These are phyloP conservation scores for Nematocida ausubeli DNA, from an alignment of 371 early-diverging fungal genomes.

Conservation along the genomic window DNA sequence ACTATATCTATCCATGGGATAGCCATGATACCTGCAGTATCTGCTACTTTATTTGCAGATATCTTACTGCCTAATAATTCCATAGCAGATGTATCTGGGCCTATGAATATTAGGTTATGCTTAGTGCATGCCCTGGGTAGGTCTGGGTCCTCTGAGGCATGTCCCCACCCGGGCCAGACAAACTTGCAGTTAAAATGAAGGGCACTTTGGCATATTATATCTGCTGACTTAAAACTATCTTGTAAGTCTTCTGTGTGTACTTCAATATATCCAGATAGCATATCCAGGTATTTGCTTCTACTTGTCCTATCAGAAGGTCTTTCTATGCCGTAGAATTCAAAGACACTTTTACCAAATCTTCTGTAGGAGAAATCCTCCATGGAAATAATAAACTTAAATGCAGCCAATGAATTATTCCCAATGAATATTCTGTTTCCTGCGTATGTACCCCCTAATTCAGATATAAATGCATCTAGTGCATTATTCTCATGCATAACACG, in stretches of 20 bases:
- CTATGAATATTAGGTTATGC: constrained; percentile 82
- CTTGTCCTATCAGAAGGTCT: constrained; percentile 78
- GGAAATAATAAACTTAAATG: constrained; percentile 93
- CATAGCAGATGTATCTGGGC: constrained; percentile 96
- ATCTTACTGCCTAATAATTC: constrained; percentile 92
- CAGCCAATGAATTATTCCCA: constrained; percentile 97
- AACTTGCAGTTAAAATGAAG: constrained; percentile 83
- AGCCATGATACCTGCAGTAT: constrained; percentile 84
- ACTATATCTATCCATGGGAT: constrained; percentile 71
- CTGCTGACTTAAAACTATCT: constrained; percentile 93
- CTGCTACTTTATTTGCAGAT: constrained; percentile 90
- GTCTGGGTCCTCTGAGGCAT: constrained; percentile 91
- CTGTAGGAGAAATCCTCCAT: constrained; percentile 94
- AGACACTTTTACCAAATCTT: constrained; percentile 80
- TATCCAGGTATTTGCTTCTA: constrained; percentile 92
- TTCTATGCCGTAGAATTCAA: constrained; percentile 87
- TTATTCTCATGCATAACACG: not conserved
- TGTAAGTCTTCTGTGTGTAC: constrained; percentile 88
- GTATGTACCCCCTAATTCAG: not conserved
- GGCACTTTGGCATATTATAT: constrained; percentile 88
- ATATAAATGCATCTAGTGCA: constrained; percentile 3
- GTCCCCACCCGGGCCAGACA: constrained; percentile 84
- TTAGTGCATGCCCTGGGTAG: constrained; percentile 79
- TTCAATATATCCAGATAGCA: constrained; percentile 92
- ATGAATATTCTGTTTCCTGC: constrained; percentile 52